phyloP scores from a whole-genome alignment of 139 green algal genomes.

The Mychonastes homosphaera region DNA sequence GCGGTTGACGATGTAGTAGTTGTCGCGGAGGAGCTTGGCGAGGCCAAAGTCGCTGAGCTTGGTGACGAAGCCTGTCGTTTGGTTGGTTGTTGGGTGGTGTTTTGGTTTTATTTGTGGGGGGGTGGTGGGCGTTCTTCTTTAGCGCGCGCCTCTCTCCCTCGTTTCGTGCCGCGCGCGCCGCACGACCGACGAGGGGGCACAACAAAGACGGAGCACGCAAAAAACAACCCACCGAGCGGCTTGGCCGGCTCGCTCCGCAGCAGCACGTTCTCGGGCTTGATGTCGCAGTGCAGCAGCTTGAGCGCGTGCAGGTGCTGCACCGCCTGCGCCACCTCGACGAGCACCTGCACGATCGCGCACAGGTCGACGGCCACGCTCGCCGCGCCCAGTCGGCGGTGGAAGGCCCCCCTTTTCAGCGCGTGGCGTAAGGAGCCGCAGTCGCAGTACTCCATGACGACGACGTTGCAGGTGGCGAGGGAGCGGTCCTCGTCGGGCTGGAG shows the following conservation, averaged over 20 bases:
- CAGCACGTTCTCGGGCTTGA: slow-evolving; percentile 51
- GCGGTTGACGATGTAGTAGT: slow-evolving; percentile 55
- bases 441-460: slow-evolving; percentile 41
- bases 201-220: too few relatives aligned
- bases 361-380: slow-evolving; percentile 46
- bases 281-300: slow-evolving; percentile 56
- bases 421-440: slow-evolving; percentile 36
- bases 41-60: slow-evolving; percentile 48
- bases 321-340: slow-evolving; percentile 46
- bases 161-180: too few relatives aligned
- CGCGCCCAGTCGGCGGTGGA: slow-evolving; percentile 46
- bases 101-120: too few relatives aligned
- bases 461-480: slow-evolving; percentile 46
- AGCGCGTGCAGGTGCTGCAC: slow-evolving; percentile 48
- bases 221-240: too few relatives aligned
- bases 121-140: too few relatives aligned
- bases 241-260: slow-evolving; percentile 24
- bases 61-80: slow-evolving; percentile 16
- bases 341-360: slow-evolving; percentile 47
- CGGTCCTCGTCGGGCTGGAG: slow-evolving; percentile 44
- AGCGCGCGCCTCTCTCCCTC: too few relatives aligned
- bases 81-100: too few relatives aligned
- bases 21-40: slow-evolving; percentile 49
- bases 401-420: slow-evolving; percentile 49
- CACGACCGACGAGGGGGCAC: too few relatives aligned